Conservation (phyloP, 108 stramenopile genomes). For the Seminavis robusta region DNA sequence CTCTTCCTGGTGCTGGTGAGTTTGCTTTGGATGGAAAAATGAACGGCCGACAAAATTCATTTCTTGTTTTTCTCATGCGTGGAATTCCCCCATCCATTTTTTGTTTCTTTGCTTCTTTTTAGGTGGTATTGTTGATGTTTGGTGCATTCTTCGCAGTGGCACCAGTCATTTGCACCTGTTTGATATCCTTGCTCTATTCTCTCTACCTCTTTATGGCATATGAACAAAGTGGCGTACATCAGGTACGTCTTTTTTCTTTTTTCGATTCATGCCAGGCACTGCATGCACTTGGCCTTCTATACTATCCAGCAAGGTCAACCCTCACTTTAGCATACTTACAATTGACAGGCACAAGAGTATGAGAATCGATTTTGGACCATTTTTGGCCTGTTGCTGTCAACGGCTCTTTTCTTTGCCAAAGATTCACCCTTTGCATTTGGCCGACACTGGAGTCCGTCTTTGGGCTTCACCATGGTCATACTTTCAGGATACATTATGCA, state of each 20-base stretch:
- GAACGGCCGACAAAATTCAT: neutral
- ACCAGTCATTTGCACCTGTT: slow-evolving; percentile 74
- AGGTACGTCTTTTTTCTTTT: too few species aligned
- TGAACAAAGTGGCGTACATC: slow-evolving; percentile 74
- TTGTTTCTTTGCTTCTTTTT: neutral
- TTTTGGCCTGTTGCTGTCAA: slow-evolving; percentile 71
- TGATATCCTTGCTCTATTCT: slow-evolving; percentile 69
- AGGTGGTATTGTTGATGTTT: slow-evolving; percentile 57
- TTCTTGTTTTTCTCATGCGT: neutral
- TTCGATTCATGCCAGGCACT: too few species aligned
- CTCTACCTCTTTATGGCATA: slow-evolving; percentile 82
- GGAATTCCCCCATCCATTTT: neutral
- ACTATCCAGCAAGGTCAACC: too few species aligned
- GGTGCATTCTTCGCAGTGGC: slow-evolving; percentile 77
- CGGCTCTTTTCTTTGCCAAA: slow-evolving; percentile 75
- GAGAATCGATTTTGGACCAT: slow-evolving; percentile 95
- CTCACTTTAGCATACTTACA: too few species aligned
- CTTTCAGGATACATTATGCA: slow-evolving; percentile 79
- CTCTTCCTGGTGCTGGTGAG: slow-evolving; percentile 72
- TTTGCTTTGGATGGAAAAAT: slow-evolving; percentile 1
- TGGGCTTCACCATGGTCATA: slow-evolving; percentile 66
- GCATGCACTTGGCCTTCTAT: too few species aligned
- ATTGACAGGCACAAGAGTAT: slow-evolving; percentile 88
- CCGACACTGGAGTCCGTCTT: slow-evolving; percentile 36
- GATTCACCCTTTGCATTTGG: slow-evolving; percentile 85